Percentiles rank a stretch among this genome's conserved stretches.
phyloP scores from a whole-genome alignment of 2,329 filamentous ascomycete genomes.

The Cladosporium halotolerans region DNA sequence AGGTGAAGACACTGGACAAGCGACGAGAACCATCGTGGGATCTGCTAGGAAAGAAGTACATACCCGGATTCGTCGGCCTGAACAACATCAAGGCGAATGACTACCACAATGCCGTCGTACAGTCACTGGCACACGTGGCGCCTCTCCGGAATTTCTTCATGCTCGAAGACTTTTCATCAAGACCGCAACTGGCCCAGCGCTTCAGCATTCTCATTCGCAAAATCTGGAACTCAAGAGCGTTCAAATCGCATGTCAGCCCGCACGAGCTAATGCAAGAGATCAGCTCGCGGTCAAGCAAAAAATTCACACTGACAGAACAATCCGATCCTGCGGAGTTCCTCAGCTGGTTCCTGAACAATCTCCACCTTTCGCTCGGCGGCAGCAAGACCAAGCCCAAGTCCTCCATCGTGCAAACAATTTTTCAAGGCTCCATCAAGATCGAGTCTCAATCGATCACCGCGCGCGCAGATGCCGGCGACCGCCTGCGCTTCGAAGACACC shows the following conservation, averaged over 20 bases:
- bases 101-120: slow-evolving; percentile 92
- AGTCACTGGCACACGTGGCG: slow-evolving; percentile 81
- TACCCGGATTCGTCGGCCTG: slow-evolving; percentile 93
- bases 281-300: slow-evolving; percentile 80
- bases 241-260: slow-evolving; percentile 93
- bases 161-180: slow-evolving; percentile 69
- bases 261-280: slow-evolving; percentile 97
- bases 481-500: slow-evolving; percentile 80
- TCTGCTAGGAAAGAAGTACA: slow-evolving; percentile 75
- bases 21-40: slow-evolving; percentile 61
- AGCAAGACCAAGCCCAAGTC: slow-evolving; percentile 77
- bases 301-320: slow-evolving; percentile 82
- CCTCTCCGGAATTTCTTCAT: slow-evolving; percentile 89
- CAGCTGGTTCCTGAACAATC: slow-evolving; percentile 94
- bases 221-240: slow-evolving; percentile 95
- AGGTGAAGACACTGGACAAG: slow-evolving; percentile 74
- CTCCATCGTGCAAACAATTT: slow-evolving; percentile 84
- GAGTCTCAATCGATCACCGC: slow-evolving; percentile 92
- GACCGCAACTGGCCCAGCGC: slow-evolving; percentile 77
- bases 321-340: slow-evolving; percentile 95
- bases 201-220: slow-evolving; percentile 89
- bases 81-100: slow-evolving; percentile 99
- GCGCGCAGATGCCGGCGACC: slow-evolving; percentile 78
- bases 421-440: slow-evolving; percentile 86
- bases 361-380: slow-evolving; percentile 86